Percentiles rank a stretch among this genome's conserved stretches.
These are phyloP conservation scores for Cladophialophora immunda DNA, from an alignment of 2,329 filamentous ascomycete species.

Conservation along the genomic window DNA sequence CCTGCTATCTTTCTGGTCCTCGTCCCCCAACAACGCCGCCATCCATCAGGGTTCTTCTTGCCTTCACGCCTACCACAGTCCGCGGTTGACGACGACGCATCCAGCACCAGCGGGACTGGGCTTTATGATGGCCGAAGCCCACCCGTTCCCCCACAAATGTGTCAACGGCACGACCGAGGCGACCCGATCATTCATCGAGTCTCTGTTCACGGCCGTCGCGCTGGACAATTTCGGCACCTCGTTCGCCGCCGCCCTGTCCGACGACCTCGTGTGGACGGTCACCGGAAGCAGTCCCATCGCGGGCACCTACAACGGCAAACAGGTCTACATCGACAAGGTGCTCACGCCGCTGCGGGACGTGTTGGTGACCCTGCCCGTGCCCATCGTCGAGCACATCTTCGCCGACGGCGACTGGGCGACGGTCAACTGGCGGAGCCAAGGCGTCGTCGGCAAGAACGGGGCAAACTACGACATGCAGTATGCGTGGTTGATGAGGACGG, in stretches of 20 bases:
- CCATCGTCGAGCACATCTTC: constrained; percentile 32
- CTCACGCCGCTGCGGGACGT: constrained; percentile 31
- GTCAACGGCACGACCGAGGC: constrained; percentile 18
- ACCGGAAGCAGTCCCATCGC: constrained; percentile 28
- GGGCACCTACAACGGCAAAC: constrained; percentile 27
- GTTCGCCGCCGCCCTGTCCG: constrained; percentile 25
- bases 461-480: constrained; percentile 35
- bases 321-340: constrained; percentile 30
- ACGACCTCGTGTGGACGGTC: constrained; percentile 31
- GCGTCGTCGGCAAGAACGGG: constrained; percentile 29
- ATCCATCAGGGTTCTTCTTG: background rate
- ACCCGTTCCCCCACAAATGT: background rate
- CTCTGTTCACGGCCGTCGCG: constrained; percentile 29
- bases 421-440: constrained; percentile 30
- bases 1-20: constrained; percentile 10
- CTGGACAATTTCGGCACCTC: constrained; percentile 32
- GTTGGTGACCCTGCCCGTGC: constrained; percentile 26
- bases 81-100: background rate
- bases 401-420: constrained; percentile 30
- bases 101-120: background rate
- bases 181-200: constrained; percentile 30
- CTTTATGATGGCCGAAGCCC: constrained; percentile 21
- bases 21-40: background rate
- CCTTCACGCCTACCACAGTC: background rate
- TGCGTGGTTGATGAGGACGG: constrained; percentile 31